Evolutionary conservation across 148 eudicot genomes (phyloP), one percentile per base, ranked within the genome.

Genomic region (Simmondsia chinensis): DNA sequence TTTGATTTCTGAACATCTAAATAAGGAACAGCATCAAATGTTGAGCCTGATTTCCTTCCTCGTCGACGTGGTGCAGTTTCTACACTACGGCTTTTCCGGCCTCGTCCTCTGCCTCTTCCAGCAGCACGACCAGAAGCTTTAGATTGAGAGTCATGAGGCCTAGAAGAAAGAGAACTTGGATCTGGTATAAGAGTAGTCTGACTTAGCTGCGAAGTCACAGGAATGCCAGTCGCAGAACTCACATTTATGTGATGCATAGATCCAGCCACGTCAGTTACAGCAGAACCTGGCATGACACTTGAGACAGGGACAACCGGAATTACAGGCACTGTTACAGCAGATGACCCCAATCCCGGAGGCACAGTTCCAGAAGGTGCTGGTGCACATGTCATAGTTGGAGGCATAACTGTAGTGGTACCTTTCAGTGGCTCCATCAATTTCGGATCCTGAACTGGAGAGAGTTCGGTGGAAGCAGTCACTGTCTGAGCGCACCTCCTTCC

Each of bases 41-140:
- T 53, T 43, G 64, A 17, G 40, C 57, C 65, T 43, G 48, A 75
- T 58, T 66, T 77, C 73, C 75, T 79, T 48, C 86, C 86, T 48
- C 96, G 73, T 33, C 95, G 77, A 20, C 76, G 77, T 10, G 86
- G 70, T 50, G 64, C 41, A 37, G 56, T 68, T 43, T 52, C 76
- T 42, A 52, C 74, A 64, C 43, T 54, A 60, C 66, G 65, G 47
- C 43, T 37, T 52, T 45, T 63, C 28, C 52, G 72, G 30, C 69
- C 72, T 56, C 75, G 65, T 9, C 86, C 86, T 43, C 46, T 57
- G 41, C 60, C 42, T 45, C 64, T 67, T 20, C 32, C 32, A 17
- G 57, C 32, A 27, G 32, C 61, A 65, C 76, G 36, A 20, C 51
- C 36, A 42, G 67, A 34, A 60, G 52, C 26, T 3, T 50, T 24